Evolutionary conservation across 2,329 filamentous ascomycete genomes (phyloP).

Genomic region (Xylaria sp.): DNA sequence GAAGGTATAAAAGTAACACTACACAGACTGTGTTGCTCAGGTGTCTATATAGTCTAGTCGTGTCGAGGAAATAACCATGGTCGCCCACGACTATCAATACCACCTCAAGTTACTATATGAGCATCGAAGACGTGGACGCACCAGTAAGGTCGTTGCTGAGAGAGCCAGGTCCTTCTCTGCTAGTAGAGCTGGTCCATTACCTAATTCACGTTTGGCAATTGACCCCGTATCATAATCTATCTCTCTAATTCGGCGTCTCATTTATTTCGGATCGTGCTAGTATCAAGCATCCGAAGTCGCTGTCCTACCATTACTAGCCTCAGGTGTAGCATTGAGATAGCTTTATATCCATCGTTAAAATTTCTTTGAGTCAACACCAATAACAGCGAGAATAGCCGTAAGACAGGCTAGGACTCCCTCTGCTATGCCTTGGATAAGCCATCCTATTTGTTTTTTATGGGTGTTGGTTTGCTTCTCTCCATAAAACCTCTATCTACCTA

Average conservation of each 20-base stretch:
- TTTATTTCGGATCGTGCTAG: constrained; percentile 7
- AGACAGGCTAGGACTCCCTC: not conserved
- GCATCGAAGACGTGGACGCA: not conserved
- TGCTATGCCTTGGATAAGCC: not conserved
- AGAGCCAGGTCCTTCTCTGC: not conserved
- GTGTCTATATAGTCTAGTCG: not conserved
- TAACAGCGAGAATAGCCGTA: constrained; percentile 7
- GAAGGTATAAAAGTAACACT: not conserved
- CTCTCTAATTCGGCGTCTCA: not conserved
- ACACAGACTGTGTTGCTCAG: constrained; percentile 20
- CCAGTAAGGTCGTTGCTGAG: not conserved
- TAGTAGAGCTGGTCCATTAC: constrained; percentile 1
- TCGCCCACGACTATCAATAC: not conserved
- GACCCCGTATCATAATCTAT: not conserved
- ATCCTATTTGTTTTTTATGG: not conserved
- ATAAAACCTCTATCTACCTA: constrained; percentile 16
- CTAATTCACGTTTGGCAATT: not conserved
- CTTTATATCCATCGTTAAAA: not conserved
- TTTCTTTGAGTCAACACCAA: constrained; percentile 11
- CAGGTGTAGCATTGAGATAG: not conserved
- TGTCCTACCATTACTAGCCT: not conserved
- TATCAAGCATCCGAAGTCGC: constrained; percentile 27
- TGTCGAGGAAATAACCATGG: not conserved
- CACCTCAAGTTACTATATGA: not conserved
- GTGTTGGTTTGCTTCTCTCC: constrained; percentile 1